Percentiles rank a stretch among this genome's conserved stretches.
Conservation (phyloP, 805 yeast species). For the Yamadazyma nakazawae region DNA sequence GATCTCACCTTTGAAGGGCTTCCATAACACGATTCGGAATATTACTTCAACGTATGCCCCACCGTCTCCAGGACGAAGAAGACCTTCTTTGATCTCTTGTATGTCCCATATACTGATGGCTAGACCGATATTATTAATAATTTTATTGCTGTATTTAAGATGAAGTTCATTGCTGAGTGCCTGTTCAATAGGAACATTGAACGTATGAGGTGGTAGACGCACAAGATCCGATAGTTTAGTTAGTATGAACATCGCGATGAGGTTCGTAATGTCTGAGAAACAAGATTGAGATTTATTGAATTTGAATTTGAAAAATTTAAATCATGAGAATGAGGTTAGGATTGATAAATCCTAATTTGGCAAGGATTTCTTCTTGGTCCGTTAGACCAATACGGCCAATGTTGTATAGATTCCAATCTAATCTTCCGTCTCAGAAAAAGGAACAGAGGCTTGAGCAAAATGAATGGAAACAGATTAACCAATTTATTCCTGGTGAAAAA, state of each 20-base stretch:
- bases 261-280: neutral
- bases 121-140: conserved; percentile 80
- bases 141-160: conserved; percentile 80
- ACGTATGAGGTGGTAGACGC: conserved; percentile 82
- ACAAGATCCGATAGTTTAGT: conserved; percentile 79
- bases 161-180: conserved; percentile 80
- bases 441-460: conserved; percentile 2
- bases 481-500: conserved; percentile 57
- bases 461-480: conserved; percentile 42
- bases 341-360: too few species aligned
- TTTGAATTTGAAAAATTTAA: too few species aligned
- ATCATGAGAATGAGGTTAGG: neutral
- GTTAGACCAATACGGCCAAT: neutral
- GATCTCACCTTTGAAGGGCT: conserved; percentile 93
- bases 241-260: conserved; percentile 69
- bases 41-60: conserved; percentile 72
- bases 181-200: conserved; percentile 65
- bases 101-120: conserved; percentile 85
- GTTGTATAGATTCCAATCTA: conserved; percentile 2
- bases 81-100: conserved; percentile 78
- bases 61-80: conserved; percentile 92
- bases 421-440: conserved; percentile 3
- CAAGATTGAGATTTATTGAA: neutral
- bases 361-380: neutral
- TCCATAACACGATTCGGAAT: conserved; percentile 77